These are phyloP conservation scores for Penicillium psychrosexuale DNA, from an alignment of 2,329 filamentous ascomycete species.

Conservation along the genomic window DNA sequence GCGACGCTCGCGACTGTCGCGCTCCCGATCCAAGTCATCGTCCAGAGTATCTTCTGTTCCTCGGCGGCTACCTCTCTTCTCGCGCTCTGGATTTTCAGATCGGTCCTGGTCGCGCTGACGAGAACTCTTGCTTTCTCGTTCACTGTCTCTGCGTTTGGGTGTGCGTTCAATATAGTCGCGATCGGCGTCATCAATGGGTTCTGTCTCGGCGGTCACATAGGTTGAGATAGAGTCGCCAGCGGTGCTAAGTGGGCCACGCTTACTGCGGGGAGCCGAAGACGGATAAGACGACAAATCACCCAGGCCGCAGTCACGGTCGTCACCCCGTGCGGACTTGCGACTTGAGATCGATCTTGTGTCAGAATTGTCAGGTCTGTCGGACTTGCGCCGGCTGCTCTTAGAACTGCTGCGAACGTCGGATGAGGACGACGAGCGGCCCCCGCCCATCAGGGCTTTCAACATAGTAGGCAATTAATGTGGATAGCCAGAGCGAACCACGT, in stretches of 20 bases:
- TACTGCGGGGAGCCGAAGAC: conserved; percentile 24
- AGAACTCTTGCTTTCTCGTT: conserved; percentile 25
- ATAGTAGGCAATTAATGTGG: conserved; percentile 34
- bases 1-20: conserved; percentile 25
- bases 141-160: conserved; percentile 27
- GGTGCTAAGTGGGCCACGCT: conserved; percentile 27
- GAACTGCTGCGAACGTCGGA: conserved; percentile 33
- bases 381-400: conserved; percentile 33
- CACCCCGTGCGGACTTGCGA: conserved; percentile 45
- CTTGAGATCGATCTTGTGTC: conserved; percentile 36
- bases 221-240: conserved; percentile 34
- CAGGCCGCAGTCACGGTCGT: conserved; percentile 46
- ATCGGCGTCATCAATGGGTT: conserved; percentile 27
- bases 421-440: conserved; percentile 31
- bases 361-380: conserved; percentile 19
- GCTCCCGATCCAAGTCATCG: conserved; percentile 21
- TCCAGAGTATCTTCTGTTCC: conserved; percentile 17
- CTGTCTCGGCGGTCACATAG: conserved; percentile 42
- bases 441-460: conserved; percentile 40
- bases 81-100: conserved; percentile 29
- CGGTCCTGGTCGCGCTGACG: conserved; percentile 28
- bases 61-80: conserved; percentile 21
- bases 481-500: conserved; percentile 30
- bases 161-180: conserved; percentile 31
- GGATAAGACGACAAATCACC: conserved; percentile 33